phyloP scores from a whole-genome alignment of 1,284 basidiomycete species.

The Cryptococcus hybrid region DNA sequence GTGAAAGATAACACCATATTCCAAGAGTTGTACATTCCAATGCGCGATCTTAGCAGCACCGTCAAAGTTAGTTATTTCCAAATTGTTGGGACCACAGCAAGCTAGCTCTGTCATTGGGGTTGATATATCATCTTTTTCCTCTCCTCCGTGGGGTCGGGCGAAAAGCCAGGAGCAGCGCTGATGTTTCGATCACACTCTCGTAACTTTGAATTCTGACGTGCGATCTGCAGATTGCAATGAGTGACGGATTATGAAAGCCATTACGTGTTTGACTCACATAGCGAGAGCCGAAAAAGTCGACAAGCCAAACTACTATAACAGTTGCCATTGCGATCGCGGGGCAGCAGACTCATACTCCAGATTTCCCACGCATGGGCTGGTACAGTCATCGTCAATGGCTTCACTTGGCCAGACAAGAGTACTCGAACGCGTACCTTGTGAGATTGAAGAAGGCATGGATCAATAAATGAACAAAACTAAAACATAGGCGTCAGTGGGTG shows the following conservation, averaged over 20 bases:
- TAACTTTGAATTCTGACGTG: no score
- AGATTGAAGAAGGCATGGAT: slow-evolving; percentile 9
- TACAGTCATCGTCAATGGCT: neutral
- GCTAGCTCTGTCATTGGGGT: no score
- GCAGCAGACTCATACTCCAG: slow-evolving; percentile 9
- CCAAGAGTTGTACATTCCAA: slow-evolving; percentile 30
- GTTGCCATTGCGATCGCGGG: slow-evolving; percentile 13
- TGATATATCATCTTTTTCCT: no score
- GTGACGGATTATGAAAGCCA: no score
- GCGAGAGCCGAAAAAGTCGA: slow-evolving; percentile 3
- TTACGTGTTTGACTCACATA: neutral
- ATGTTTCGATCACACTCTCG: no score
- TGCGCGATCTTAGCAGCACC: slow-evolving; percentile 6
- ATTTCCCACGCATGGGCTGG: slow-evolving; percentile 9
- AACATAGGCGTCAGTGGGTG: neutral
- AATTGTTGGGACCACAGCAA: no score
- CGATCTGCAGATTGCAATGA: no score
- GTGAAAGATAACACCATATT: slow-evolving; percentile 51
- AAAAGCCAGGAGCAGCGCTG: no score
- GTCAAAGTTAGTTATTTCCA: neutral
- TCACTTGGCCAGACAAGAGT: no score
- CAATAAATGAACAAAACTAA: slow-evolving; percentile 10
- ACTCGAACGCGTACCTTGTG: slow-evolving; percentile 2
- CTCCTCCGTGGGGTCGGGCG: no score
- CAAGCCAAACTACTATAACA: slow-evolving; percentile 7